Percentiles rank a stretch among this genome's conserved stretches.
These are phyloP conservation scores for Jaapia argillacea DNA, from an alignment of 768 basidiomycete species.

Conservation along the genomic window DNA sequence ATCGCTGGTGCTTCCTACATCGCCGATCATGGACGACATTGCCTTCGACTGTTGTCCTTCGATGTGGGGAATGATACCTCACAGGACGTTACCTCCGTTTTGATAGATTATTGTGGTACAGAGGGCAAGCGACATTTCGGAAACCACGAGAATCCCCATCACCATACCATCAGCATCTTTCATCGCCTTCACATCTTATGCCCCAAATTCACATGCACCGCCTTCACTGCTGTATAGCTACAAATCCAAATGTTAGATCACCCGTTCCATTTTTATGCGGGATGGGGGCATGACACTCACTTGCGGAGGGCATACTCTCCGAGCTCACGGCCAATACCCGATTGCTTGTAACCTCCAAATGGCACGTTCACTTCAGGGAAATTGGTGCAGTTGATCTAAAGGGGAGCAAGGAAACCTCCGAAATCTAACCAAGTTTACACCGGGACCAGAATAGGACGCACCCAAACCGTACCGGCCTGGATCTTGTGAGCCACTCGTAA, in stretches of 20 bases:
- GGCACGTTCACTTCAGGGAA: slow-evolving; percentile 39
- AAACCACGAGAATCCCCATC: neutral
- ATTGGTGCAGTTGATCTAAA: slow-evolving; percentile 36
- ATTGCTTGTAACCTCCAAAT: slow-evolving; percentile 69
- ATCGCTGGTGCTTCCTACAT: too few species aligned
- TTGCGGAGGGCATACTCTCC: slow-evolving; percentile 52
- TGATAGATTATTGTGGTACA: too few species aligned
- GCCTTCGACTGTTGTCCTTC: too few species aligned
- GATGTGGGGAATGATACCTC: too few species aligned
- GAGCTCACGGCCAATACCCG: slow-evolving; percentile 60
- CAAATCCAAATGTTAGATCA: neutral
- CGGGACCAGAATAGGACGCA: too few species aligned
- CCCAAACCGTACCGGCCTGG: slow-evolving; percentile 76
- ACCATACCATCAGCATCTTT: neutral
- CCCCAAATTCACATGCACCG: slow-evolving; percentile 47
- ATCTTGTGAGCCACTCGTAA: slow-evolving; percentile 63
- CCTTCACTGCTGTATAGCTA: slow-evolving; percentile 50
- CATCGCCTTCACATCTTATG: slow-evolving; percentile 9
- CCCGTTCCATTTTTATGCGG: slow-evolving; percentile 2
- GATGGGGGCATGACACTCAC: too few species aligned
- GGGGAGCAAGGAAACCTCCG: too few species aligned
- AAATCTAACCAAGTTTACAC: too few species aligned
- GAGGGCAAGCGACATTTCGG: too few species aligned
- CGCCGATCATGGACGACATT: too few species aligned
- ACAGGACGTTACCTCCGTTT: too few species aligned